Base-by-base conservation (phyloP, 2,329 filamentous ascomycete species). In the Penicillium sp. region DNA sequence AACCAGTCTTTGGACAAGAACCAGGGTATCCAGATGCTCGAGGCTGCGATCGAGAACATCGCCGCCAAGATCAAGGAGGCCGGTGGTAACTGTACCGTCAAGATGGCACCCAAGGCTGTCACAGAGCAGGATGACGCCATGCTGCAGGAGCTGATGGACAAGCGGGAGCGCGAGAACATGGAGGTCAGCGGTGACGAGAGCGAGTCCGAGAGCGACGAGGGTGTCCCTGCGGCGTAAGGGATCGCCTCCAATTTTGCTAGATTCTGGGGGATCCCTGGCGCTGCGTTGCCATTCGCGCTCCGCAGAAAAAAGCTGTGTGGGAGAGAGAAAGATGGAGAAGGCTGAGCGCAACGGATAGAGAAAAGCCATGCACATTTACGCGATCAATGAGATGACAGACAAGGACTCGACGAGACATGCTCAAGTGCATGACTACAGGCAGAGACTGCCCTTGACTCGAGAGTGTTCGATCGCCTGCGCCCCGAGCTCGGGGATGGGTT, bases 21-120 rank as follows among this genome's bases (percentile, higher is more conserved):
- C 55, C 76, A 84, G 44, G 93, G 93, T 50, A 95, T 98, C 63
- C 76, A 83, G 53, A 82, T 85, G 54, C 76, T 98, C 59, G 88
- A 95, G 71, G 85, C 89, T 65, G 89, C 93, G 13, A 98, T 98
- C 61, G 78, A 86, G 63, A 88, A 90, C 61, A 90, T 98, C 62
- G 81, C 86, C 62, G 80, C 76, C 65, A 90, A 80, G 70, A 98
- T 98, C 67, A 82, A 84, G 66, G 77, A 72, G 39, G 81, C 86
- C 1, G 87, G 87, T 46, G 93, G 93, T 52, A 83, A 82, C 66
- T 86, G 91, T 65, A 80, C 85, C 38, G 86, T 96, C 61, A 95
- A 94, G 83, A 98, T 98, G 93, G 90, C 93, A 64, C 93, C 93
- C 59, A 97, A 97, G 83, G 93, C 94, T 4, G 93, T 98, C 53